Evolutionary conservation across 345 rosid species (phyloP).

Genomic region (Eucalyptus pumila): DNA sequence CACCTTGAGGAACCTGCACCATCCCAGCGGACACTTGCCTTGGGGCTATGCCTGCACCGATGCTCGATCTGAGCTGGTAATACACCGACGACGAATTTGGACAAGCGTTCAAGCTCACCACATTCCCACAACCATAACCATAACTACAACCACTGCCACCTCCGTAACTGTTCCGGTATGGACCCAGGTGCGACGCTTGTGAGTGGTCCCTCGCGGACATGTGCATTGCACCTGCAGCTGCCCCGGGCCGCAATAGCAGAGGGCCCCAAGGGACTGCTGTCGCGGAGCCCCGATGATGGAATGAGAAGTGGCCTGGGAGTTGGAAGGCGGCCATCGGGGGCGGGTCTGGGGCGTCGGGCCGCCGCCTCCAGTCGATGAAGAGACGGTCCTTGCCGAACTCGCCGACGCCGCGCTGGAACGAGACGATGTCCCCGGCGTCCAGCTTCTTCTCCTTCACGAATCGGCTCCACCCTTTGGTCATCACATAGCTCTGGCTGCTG

Average conservation of each 20-base stretch:
- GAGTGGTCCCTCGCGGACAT: slow-evolving; percentile 2
- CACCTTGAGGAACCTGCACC: neutral
- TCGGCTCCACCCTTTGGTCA: slow-evolving; percentile 97
- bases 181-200: neutral
- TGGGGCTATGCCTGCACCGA: neutral
- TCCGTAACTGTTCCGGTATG: slow-evolving; percentile 1
- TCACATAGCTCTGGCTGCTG: slow-evolving; percentile 94
- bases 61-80: slow-evolving; percentile 11
- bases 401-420: slow-evolving; percentile 68
- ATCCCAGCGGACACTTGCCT: slow-evolving; percentile 7
- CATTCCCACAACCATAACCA: slow-evolving; percentile 6
- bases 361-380: slow-evolving; percentile 80
- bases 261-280: slow-evolving; percentile 30
- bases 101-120: slow-evolving; percentile 5
- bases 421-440: slow-evolving; percentile 84
- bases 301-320: slow-evolving; percentile 12
- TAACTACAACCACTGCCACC: neutral
- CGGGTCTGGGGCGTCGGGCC: slow-evolving; percentile 30
- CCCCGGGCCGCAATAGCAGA: slow-evolving; percentile 19
- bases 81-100: slow-evolving; percentile 8
- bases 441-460: slow-evolving; percentile 95
- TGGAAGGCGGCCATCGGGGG: neutral
- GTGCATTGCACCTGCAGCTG: neutral
- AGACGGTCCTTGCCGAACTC: slow-evolving; percentile 44
- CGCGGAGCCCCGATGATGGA: neutral